phyloP scores from a whole-genome alignment of 768 basidiomycete genomes.

The Kondoa malvinella region DNA sequence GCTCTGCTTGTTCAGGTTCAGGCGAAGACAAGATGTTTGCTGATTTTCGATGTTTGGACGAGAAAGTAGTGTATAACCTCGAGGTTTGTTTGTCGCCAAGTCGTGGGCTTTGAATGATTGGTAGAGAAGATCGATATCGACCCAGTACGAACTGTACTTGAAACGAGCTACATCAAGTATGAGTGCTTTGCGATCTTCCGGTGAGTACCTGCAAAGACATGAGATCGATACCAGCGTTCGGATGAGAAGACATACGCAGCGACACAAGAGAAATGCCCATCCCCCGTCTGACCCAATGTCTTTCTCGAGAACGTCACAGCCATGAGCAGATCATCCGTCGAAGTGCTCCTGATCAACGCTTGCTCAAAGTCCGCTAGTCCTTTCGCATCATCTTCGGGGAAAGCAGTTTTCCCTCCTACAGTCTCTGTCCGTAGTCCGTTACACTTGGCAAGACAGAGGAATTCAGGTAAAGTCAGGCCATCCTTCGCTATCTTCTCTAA shows the following conservation, averaged over 20 bases:
- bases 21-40: background rate
- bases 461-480: conserved; percentile 25
- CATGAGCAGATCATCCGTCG: conserved; percentile 9
- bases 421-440: conserved; percentile 17
- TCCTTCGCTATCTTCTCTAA: conserved; percentile 16
- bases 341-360: background rate
- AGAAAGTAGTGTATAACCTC: conserved; percentile 10
- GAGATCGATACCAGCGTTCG: background rate
- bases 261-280: conserved; percentile 23
- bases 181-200: conserved; percentile 2
- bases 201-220: background rate
- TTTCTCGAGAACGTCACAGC: conserved; percentile 20
- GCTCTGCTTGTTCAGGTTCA: conserved; percentile 3
- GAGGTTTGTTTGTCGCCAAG: conserved; percentile 23
- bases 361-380: background rate
- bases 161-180: conserved; percentile 24
- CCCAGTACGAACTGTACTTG: conserved; percentile 22
- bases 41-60: background rate
- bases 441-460: conserved; percentile 24
- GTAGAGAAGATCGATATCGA: conserved; percentile 14
- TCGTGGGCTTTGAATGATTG: conserved; percentile 22
- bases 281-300: conserved; percentile 24
- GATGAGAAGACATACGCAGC: conserved; percentile 13
- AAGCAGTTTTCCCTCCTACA: background rate
- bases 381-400: background rate